Evolutionary conservation across 805 yeast genomes (phyloP), one percentile per base, ranked within the genome.

Genomic region (Debaryomyces maramus): DNA sequence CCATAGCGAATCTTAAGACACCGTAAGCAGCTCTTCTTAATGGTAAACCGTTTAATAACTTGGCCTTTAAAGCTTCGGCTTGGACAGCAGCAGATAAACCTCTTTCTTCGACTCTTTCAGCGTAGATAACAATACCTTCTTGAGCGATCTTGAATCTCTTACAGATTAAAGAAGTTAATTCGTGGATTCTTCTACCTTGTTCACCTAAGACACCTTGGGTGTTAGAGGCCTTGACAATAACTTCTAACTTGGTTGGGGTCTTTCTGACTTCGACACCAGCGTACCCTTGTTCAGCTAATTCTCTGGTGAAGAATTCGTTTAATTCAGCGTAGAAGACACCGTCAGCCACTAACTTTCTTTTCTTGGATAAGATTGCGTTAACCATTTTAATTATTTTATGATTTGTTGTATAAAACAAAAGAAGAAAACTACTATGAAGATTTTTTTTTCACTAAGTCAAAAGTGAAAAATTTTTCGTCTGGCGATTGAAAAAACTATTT

Each of bases 21-120:
- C 98, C 98, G 88, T 93, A 93, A 65, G 98, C 98, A 63, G 99
- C 99, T 82, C 99, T 88, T 83, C 99, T 89, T 81, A 93, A 89
- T 68, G 98, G 96, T 70, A 93, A 85, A 81, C 99, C 99, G 79
- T 85, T 86, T 70, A 93, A 86, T 65, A 93, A 84, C 81, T 93
- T 93, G 89, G 90, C 86, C 75, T 89, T 89, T 73, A 93, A 83
- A 63, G 97, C 93, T 83, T 93, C 99, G 72, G 97, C 96, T 81
- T 93, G 99, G 63, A 97, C 96, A 66, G 95, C 96, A 65, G 99
- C 98, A 54, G 98, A 91, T 60, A 93, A 82, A 82, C 98, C 99
- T 77, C 98, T 88, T 80, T 89, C 96, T 80, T 89, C 96, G 64
- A 93, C 96, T 79, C 97, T 87, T 84, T 93, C 99, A 67, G 98